These are phyloP conservation scores for Clarireedia paspali DNA, from an alignment of 2,329 filamentous ascomycete genomes.

Conservation along the genomic window DNA sequence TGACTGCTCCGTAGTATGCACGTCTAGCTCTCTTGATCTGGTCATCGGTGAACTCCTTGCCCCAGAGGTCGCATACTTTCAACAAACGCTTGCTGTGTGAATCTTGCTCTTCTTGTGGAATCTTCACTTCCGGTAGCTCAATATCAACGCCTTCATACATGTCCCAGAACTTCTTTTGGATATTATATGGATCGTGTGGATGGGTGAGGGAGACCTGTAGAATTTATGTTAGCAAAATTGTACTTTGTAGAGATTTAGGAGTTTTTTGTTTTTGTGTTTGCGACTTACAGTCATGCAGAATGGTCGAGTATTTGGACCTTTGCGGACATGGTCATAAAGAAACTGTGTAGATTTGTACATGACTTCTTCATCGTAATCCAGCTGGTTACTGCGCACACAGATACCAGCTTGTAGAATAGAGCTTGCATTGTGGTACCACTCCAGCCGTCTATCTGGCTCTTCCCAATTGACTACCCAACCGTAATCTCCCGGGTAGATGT, in stretches of 20 bases:
- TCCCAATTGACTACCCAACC: constrained; percentile 97
- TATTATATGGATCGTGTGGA: constrained; percentile 91
- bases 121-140: constrained; percentile 67
- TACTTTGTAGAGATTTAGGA: background rate
- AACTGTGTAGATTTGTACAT: constrained; percentile 78
- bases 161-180: constrained; percentile 91
- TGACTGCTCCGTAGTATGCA: constrained; percentile 88
- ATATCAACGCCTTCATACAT: constrained; percentile 85
- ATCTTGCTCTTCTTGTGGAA: constrained; percentile 76
- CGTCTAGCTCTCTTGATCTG: constrained; percentile 79
- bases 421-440: constrained; percentile 96
- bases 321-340: constrained; percentile 82
- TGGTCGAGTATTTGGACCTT: constrained; percentile 63
- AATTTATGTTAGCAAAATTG: background rate
- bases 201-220: constrained; percentile 70
- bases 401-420: constrained; percentile 85
- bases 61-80: constrained; percentile 80
- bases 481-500: constrained; percentile 92
- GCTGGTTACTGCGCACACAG: constrained; percentile 86
- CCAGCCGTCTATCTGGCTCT: constrained; percentile 72
- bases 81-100: constrained; percentile 80
- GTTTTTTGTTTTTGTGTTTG: no score
- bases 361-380: constrained; percentile 94
- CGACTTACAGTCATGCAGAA: constrained; percentile 65
- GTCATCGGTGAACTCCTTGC: constrained; percentile 74